phyloP scores from a whole-genome alignment of 176 grass and related monocot genomes.

The Secale cereale region DNA sequence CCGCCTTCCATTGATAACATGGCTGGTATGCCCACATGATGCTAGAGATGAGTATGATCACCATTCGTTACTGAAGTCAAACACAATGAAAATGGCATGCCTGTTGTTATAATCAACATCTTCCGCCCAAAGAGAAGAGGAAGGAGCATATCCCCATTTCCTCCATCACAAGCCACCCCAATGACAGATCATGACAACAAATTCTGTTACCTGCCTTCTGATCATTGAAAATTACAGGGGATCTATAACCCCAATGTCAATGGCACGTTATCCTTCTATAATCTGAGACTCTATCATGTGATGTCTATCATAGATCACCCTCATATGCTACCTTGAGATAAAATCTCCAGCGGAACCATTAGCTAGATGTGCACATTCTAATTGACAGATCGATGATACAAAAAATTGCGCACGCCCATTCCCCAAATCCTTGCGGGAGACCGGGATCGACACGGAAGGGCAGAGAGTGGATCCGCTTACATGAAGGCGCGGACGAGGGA shows the following conservation, averaged over 20 bases:
- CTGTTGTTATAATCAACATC: background rate
- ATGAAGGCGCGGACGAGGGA: constrained; percentile 90
- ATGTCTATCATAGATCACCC: background rate
- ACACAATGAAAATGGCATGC: too few relatives aligned
- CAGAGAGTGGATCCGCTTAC: constrained; percentile 25
- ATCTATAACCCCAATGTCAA: background rate
- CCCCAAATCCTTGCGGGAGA: constrained; percentile 1
- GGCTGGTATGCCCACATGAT: background rate
- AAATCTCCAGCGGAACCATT: background rate
- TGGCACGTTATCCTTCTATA: background rate
- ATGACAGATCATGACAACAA: background rate
- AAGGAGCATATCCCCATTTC: background rate
- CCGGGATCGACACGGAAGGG: constrained; percentile 1
- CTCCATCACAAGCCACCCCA: background rate
- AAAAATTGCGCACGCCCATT: too few relatives aligned
- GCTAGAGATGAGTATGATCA: background rate
- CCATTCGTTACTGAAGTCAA: too few relatives aligned
- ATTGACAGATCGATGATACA: too few relatives aligned
- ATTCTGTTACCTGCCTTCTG: background rate
- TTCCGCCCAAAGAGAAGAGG: background rate
- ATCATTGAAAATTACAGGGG: background rate
- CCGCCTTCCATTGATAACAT: too few relatives aligned
- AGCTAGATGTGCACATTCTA: background rate
- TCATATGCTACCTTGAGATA: background rate
- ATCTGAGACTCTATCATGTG: background rate